Base-by-base conservation (phyloP, 495 filamentous ascomycete genomes). In the Usnea hakonensis region DNA sequence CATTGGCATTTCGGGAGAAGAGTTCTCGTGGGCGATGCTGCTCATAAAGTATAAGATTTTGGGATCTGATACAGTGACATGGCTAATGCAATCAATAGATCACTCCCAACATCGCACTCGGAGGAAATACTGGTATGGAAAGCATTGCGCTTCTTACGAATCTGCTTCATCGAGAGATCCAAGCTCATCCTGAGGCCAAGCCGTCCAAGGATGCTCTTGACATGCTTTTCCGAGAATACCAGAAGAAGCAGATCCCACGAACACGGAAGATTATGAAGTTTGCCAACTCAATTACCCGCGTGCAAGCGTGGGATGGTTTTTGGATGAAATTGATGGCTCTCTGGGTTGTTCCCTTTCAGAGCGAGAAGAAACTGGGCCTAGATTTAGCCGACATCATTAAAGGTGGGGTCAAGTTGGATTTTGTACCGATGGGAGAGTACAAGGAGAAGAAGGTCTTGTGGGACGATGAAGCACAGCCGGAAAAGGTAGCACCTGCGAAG, bases 1-100 rank as follows among this genome's bases (percentile, higher is more conserved):
- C 59, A 67, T 41, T 78, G 74, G 72, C 63, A 61, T 46, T 72
- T 72, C 54, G 67, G 65, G 16, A 69, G 76, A 21, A 69, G 75
- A 3, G 71, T 75, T 1, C 72, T 77, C 52, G 62, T 73, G 0
- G 77, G 78, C 19, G 78, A 79, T 61, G 69, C 76, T 0, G 73
- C 72, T 23, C 78, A 80, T 60, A 81, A 81, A 63, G 71, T 76
- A 52, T 13, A 63, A 67, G 55, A 60, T 33, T 46, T 68, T 44
- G 35, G 35, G 35, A 36, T 67, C 69, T 13, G 19, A 17, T 32
- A 28, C 1, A 5, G 35, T 19, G 1, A 2, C 52, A 5, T 35
- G 19, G 23, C 26, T 55, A 30, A 55, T 3, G 14, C 14, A 3
- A 23, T 30, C 6, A 32, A 13, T 55, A 55, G 28, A 30, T 71